Percentiles rank a stretch among this genome's conserved stretches.
These are phyloP conservation scores for Chenopodium suecicum DNA, from an alignment of 148 eudicot species.

Conservation along the genomic window DNA sequence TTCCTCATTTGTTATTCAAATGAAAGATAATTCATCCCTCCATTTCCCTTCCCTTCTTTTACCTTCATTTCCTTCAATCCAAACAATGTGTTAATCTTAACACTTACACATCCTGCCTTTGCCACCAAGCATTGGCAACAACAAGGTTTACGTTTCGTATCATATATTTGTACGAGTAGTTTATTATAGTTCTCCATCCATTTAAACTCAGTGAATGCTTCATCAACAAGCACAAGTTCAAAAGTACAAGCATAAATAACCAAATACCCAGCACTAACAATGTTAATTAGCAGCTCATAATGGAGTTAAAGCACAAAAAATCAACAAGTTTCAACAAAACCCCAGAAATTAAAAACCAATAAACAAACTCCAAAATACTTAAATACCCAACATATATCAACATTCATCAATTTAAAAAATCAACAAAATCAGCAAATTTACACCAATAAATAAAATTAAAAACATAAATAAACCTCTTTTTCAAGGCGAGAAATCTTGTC, in stretches of 20 bases:
- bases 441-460: not conserved
- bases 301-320: not conserved
- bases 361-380: not conserved
- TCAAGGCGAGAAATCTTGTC: slow-evolving; percentile 49
- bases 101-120: not conserved
- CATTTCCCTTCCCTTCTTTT: too few species aligned
- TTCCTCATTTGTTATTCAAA: too few species aligned
- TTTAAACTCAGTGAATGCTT: too few species aligned
- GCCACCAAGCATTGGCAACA: not conserved
- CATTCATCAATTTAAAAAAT: not conserved
- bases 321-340: not conserved
- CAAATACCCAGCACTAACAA: not conserved
- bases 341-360: too few species aligned
- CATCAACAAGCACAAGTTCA: not conserved
- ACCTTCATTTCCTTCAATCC: too few species aligned
- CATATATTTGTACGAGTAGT: too few species aligned
- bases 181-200: too few species aligned
- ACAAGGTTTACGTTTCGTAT: not conserved
- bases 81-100: not conserved
- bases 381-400: not conserved
- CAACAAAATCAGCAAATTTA: not conserved
- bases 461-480: slow-evolving; percentile 50
- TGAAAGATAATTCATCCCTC: too few species aligned
- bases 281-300: too few species aligned
- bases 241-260: not conserved